Base-by-base conservation (phyloP, 1,284 basidiomycete genomes). In the Hypsizygus ulmarius region DNA sequence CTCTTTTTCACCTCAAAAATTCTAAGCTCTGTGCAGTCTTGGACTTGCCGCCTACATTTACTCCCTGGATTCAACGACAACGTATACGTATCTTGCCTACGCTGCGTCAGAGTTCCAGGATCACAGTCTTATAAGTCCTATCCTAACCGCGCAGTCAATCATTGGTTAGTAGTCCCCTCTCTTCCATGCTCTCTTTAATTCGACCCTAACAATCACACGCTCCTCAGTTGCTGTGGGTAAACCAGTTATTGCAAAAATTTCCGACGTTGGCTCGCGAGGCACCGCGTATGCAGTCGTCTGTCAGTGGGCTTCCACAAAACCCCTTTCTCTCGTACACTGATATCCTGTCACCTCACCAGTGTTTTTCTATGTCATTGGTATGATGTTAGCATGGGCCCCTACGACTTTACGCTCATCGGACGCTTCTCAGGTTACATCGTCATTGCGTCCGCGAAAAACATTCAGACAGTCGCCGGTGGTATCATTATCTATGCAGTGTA, bases 161-260 rank as follows among this genome's bases (percentile, higher is more conserved):
- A 84, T 88, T 57, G 64, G 75, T 84, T 46, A 18, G 69, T 60
- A 27, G 35, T 27, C 15, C 39, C 3, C 21, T 25, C 9, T 16
- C 29, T 12, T 10, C 36, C 18, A n/a, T 38, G 33, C 15, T 43
- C 41, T 19, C 25, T 9, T 36, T 1, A 35, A 5, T 18, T 21
- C 39, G 21, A 36, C 32, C n/a, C 30, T 15, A 35, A 29, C 32
- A n/a, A 35, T 30, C 44, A 15, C 14, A 43, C 8, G 38, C 33
- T 29, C 38, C n/a, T 10, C 53, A 74, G 72, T 72, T 40, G 66
- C 68, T 9, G 67, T 67, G 38, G 69, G 87, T 30, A 92, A 92
- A 67, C 90, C 90, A 1, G 76, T 90, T 38, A 83, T 90, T 57
- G 90, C 89, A 2, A 91, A 90, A 66, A 65, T 91, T 29, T 80